Percentiles rank a stretch among this genome's conserved stretches.
Evolutionary conservation across 306 rosid species (phyloP).

Genomic region (Vicia faba): DNA sequence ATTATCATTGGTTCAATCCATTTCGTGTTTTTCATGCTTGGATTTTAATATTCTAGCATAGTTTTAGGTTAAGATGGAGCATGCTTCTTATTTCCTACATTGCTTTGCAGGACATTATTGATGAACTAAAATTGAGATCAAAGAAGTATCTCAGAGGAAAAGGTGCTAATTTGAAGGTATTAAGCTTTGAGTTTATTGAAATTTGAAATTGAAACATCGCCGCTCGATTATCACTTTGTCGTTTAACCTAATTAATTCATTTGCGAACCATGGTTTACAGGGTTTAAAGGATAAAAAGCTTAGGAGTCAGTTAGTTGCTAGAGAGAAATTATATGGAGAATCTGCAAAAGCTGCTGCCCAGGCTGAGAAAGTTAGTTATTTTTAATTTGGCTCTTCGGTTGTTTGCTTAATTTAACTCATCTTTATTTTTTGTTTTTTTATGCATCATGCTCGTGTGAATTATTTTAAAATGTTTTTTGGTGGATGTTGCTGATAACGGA

Average conservation of each 20-base stretch:
- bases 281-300: constrained; percentile 71
- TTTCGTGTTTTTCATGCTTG: not conserved
- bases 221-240: not conserved
- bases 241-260: not conserved
- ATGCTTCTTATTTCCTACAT: not conserved
- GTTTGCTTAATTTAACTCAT: not conserved
- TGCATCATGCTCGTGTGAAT: not conserved
- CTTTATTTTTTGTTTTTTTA: not conserved
- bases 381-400: not conserved
- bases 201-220: not conserved
- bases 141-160: constrained; percentile 86
- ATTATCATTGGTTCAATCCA: not conserved
- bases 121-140: constrained; percentile 58
- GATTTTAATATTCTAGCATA: not conserved
- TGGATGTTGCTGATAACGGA: not conserved
- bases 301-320: constrained; percentile 65
- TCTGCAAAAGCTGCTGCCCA: constrained; percentile 81
- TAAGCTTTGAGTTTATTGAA: constrained; percentile 1
- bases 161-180: constrained; percentile 70
- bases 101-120: constrained; percentile 52
- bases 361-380: constrained; percentile 69
- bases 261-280: constrained; percentile 46
- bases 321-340: constrained; percentile 61
- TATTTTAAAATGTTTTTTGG: not conserved
- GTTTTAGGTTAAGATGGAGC: constrained; percentile 2